Percentiles rank a stretch among this genome's conserved stretches.
Conservation (phyloP, 331 rosid species). For the Prunus yedoensis region DNA sequence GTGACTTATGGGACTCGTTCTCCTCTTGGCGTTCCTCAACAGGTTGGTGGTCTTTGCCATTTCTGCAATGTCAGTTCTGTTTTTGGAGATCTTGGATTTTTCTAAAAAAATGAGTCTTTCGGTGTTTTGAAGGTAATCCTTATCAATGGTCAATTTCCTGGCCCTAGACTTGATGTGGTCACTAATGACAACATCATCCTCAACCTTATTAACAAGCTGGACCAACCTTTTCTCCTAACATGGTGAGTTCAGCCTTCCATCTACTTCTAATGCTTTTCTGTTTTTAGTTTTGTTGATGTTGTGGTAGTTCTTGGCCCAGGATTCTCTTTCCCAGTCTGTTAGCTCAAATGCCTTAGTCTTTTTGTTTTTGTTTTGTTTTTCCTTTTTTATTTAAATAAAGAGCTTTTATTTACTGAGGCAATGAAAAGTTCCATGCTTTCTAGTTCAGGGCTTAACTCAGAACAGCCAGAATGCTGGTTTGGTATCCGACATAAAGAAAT, state of each 20-base stretch:
- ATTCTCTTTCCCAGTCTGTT: no score
- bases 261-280: background rate
- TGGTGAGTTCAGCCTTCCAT: conserved; percentile 52
- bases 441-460: background rate
- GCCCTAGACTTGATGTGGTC: conserved; percentile 83
- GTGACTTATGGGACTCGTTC: conserved; percentile 85
- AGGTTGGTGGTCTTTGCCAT: conserved; percentile 47
- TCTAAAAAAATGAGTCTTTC: conserved; percentile 20
- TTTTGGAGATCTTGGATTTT: conserved; percentile 17
- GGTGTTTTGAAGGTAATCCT: conserved; percentile 66
- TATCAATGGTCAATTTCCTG: conserved; percentile 91
- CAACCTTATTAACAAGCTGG: conserved; percentile 87
- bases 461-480: background rate
- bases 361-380: background rate
- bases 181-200: conserved; percentile 89
- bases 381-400: background rate
- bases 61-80: conserved; percentile 32
- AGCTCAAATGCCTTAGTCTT: background rate
- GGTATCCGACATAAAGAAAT: background rate
- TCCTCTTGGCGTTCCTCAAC: conserved; percentile 82
- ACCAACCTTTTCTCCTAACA: conserved; percentile 84
- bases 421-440: background rate
- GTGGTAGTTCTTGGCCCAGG: background rate
- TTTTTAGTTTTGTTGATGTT: background rate
- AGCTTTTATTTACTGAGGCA: background rate